phyloP scores from a whole-genome alignment of 306 rosid genomes.

The Glycine latifolia region DNA sequence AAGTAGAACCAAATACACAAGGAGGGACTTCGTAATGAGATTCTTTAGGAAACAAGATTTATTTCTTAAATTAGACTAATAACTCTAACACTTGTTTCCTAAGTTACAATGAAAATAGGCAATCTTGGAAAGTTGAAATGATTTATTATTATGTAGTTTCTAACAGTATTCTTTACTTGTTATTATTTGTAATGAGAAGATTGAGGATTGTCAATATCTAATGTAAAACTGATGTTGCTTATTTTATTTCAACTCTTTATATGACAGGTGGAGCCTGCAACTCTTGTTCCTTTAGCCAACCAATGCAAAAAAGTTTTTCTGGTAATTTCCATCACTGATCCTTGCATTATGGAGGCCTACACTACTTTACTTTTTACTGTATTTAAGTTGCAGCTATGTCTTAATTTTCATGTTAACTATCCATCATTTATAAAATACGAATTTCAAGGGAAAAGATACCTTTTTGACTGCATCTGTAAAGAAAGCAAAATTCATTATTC shows the following conservation, averaged over 20 bases:
- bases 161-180: not conserved
- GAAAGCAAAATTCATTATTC: conserved; percentile 27
- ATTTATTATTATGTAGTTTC: conserved; percentile 2
- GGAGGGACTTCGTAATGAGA: not conserved
- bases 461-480: conserved; percentile 15
- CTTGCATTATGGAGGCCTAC: conserved; percentile 29
- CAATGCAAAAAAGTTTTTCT: conserved; percentile 95
- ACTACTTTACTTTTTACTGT: conserved; percentile 18
- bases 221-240: conserved; percentile 15
- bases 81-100: not conserved
- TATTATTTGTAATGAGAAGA: conserved; percentile 13
- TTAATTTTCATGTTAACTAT: conserved; percentile 19
- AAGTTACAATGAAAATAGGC: not conserved
- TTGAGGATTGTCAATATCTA: conserved; percentile 19
- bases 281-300: conserved; percentile 90
- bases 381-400: conserved; percentile 35
- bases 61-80: not conserved
- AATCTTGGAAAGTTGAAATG: not conserved
- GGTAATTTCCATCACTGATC: conserved; percentile 57
- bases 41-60: not conserved
- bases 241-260: conserved; percentile 29
- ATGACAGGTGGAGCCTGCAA: conserved; percentile 90
- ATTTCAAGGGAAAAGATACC: not conserved
- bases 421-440: conserved; percentile 3
- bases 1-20: not conserved